These are phyloP conservation scores for Panicum miliaceum DNA, from an alignment of 176 grass and related monocot genomes.

Conservation along the genomic window DNA sequence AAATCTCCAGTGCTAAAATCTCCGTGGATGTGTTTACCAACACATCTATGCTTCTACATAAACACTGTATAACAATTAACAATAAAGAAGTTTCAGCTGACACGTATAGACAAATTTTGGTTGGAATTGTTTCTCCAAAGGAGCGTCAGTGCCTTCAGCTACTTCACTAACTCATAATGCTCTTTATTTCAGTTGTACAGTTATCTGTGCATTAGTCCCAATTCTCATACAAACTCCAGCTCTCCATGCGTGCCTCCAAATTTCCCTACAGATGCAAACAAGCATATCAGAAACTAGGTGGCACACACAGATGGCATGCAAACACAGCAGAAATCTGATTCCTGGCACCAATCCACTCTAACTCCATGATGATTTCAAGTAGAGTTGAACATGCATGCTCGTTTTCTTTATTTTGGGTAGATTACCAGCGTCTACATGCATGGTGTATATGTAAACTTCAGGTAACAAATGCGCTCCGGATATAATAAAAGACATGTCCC, in stretches of 20 bases:
- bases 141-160: neutral
- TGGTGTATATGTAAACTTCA: neutral
- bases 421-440: neutral
- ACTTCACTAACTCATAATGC: constrained; percentile 5
- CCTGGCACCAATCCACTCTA: neutral
- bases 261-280: constrained; percentile 35
- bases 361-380: neutral
- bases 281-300: constrained; percentile 27
- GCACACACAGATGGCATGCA: neutral
- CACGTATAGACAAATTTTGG: constrained; percentile 1
- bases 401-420: neutral
- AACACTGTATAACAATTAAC: neutral
- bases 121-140: neutral
- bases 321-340: neutral
- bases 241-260: constrained; percentile 45
- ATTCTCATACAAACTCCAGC: constrained; percentile 8
- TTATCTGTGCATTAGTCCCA: constrained; percentile 22
- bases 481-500: neutral
- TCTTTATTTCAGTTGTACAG: neutral
- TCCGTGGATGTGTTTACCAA: neutral
- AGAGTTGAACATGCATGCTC: neutral
- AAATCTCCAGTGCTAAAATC: neutral
- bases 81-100: neutral
- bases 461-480: neutral
- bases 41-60: constrained; percentile 12